Percentiles rank a stretch among this genome's conserved stretches.
These are phyloP conservation scores for Inga leiocalycina DNA, from an alignment of 306 rosid species.

Conservation along the genomic window DNA sequence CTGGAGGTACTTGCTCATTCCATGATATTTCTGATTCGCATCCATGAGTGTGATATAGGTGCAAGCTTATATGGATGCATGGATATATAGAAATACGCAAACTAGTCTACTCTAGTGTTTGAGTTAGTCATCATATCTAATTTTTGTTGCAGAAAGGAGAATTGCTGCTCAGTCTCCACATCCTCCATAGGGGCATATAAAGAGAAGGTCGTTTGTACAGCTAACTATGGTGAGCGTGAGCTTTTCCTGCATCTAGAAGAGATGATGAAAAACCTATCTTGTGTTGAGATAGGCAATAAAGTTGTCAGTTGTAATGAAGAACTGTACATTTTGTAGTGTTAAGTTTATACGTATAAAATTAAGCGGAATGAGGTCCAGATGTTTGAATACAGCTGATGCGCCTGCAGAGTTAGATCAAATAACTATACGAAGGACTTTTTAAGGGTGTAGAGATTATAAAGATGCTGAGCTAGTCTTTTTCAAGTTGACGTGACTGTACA, in stretches of 20 bases:
- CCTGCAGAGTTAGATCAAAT: conserved; percentile 58
- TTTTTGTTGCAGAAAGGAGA: conserved; percentile 81
- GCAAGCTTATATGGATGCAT: background rate
- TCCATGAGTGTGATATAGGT: background rate
- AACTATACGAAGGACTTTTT: conserved; percentile 60
- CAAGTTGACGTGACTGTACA: conserved; percentile 63
- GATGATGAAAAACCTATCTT: conserved; percentile 47
- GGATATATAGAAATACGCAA: background rate
- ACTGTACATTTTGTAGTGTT: conserved; percentile 91
- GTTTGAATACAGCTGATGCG: conserved; percentile 54
- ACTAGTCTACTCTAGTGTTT: background rate
- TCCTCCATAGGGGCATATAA: conserved; percentile 63
- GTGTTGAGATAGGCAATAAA: conserved; percentile 56
- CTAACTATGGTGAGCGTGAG: conserved; percentile 91
- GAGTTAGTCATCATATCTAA: background rate
- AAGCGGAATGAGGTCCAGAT: conserved; percentile 55
- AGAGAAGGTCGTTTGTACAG: conserved; percentile 73
- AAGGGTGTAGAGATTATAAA: conserved; percentile 68
- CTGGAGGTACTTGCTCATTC: conserved; percentile 69
- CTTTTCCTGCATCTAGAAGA: conserved; percentile 46
- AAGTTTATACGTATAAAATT: conserved; percentile 73
- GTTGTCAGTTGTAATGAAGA: conserved; percentile 60
- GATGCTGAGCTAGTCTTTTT: conserved; percentile 61
- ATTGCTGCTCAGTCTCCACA: conserved; percentile 88
- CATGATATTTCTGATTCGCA: background rate